These are phyloP conservation scores for Botryotinia narcissicola DNA, from an alignment of 2,329 filamentous ascomycete species.

Conservation along the genomic window DNA sequence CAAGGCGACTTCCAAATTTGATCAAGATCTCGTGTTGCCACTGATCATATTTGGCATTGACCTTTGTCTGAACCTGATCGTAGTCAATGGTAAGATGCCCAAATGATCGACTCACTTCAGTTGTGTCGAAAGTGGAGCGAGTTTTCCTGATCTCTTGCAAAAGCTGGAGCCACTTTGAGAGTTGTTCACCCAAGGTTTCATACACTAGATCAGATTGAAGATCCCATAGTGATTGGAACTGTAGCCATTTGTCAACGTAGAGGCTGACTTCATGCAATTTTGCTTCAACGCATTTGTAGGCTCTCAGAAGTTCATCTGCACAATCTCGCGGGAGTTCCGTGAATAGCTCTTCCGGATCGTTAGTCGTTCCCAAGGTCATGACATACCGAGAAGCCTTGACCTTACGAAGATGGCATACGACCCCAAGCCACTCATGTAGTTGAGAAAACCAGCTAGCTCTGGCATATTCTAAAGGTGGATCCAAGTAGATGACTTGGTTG, in stretches of 20 bases:
- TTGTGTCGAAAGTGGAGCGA: constrained; percentile 93
- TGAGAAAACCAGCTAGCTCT: constrained; percentile 92
- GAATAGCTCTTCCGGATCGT: constrained; percentile 70
- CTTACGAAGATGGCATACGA: constrained; percentile 88
- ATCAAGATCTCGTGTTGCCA: constrained; percentile 97
- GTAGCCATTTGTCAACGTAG: constrained; percentile 97
- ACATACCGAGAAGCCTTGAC: constrained; percentile 95
- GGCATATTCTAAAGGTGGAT: constrained; percentile 88
- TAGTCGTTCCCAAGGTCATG: constrained; percentile 70
- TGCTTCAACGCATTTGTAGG: constrained; percentile 79
- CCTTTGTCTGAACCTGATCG: constrained; percentile 96
- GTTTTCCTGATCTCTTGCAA: constrained; percentile 97
- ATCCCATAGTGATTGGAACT: constrained; percentile 98
- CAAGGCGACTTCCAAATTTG: constrained; percentile 88
- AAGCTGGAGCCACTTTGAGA: constrained; percentile 89
- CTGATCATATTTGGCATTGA: constrained; percentile 98
- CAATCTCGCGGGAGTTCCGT: constrained; percentile 82
- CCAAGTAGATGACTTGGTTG: constrained; percentile 95
- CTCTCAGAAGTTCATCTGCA: constrained; percentile 71
- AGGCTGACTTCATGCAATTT: constrained; percentile 75
- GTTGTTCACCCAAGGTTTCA: constrained; percentile 83
- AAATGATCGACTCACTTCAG: constrained; percentile 88
- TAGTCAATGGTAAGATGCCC: constrained; percentile 96
- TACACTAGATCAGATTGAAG: constrained; percentile 95
- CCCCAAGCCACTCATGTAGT: constrained; percentile 87